Evolutionary conservation across 225 moss, liverwort and hornwort genomes (phyloP), one percentile per base, ranked within the genome.

Genomic region (Polytrichum commune): DNA sequence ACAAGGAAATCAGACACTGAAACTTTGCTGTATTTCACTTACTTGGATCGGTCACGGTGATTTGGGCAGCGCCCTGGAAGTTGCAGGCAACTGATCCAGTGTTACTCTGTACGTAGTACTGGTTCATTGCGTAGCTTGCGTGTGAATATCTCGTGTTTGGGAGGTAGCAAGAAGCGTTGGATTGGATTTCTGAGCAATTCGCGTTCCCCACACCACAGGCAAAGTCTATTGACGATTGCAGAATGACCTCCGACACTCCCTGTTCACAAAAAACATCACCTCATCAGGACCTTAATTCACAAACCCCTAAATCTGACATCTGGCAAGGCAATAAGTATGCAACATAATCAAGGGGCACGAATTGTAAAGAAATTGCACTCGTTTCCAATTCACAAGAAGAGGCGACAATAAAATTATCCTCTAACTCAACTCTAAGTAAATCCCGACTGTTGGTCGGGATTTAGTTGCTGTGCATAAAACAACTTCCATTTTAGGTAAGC

Each of bases 11-110:
- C 18, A 20, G 54, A 18, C 27, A 29, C 26, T 5, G 1, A 64
- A 56, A 13, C 18, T 54, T 18, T 5, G 6, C 55, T 56, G 53
- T 18, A 54, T 7, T 27, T 1, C 29, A 65, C 87, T 81, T 67
- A 87, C 87, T 87, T 53, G 87, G 87, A 56, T 87, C 83, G 1
- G 61, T 32, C n/a, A 77, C 65, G 5, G 81, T 79, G 30, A 87
- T 62, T 32, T 60, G 74, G 29, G 87, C 84, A 53, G 81, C 67
- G 0, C 81, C 84, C 7, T 87, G 79, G 60, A 87, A 87, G 57
- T 81, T 77, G 64, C 87, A 87, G 2, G 87, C 79, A n/a, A 69
- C 74, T 18, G 54, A 4, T 4, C 76, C 78, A 23, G 72, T 29
- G 53, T 76, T 75, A 53, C 77, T 79, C 5, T 71, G 84, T 1